Base-by-base conservation (phyloP, 345 rosid genomes). In the Mercurialis annua region DNA sequence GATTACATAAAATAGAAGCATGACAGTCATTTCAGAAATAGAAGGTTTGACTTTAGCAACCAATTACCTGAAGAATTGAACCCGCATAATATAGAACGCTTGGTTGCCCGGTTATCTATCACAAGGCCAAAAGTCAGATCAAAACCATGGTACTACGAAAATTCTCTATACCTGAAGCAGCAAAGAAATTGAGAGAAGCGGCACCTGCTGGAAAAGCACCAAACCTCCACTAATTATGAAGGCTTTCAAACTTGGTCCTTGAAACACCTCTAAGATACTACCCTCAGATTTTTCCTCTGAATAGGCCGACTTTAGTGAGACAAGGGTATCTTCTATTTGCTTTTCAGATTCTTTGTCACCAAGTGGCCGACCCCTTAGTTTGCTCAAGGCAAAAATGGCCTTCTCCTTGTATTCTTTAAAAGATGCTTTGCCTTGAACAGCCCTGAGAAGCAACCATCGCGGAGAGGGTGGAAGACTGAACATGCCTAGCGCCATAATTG, bases 401-500 rank as follows among this genome's bases (percentile, higher is more conserved):
- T 80, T 86, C 77, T 89, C 96, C 78, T 90, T 90, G 76, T 72
- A 74, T 23, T 85, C 96, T 73, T 84, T 73, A 69, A 93, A 83
- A 71, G 85, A 36, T 56, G 75, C 99, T 84, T 87, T 85, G 53
- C 90, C 97, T 82, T 90, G 91, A 61, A 79, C 84, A 8, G 85
- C 98, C 79, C 97, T 85, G 33, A 94, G 94, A 81, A 94, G 92
- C 73, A 94, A 79, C 99, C 99, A 94, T 10, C 99, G 89, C 16
- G 99, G 99, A 72, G 99, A 94, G 68, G 97, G 81, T 33, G 97
- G 97, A 44, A 94, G 97, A 71, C 95, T 89, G 91, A 79, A 89
- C 84, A 90, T 82, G 58, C 97, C 96, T 40, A 93, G 49, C 65
- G 95, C 97, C 97, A 94, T 94, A 29, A 85, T 48, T 43, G 89